These are phyloP conservation scores for Polygonum maritimum DNA, from an alignment of 148 eudicot species.

Conservation along the genomic window DNA sequence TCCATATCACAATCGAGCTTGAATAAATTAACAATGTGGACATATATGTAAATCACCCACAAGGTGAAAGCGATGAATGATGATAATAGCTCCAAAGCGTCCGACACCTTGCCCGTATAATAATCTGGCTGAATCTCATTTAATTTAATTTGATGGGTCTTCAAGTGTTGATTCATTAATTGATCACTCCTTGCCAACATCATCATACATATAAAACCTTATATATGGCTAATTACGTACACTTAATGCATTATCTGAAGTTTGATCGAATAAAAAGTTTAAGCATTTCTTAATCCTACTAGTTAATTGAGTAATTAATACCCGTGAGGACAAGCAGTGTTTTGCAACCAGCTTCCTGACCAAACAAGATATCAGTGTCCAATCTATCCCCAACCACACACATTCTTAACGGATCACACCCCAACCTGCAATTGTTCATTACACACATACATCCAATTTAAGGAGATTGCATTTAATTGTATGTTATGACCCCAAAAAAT, in stretches of 20 bases:
- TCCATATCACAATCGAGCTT: background rate
- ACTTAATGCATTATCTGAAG: background rate
- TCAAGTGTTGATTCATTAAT: slow-evolving; percentile 42
- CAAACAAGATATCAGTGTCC: slow-evolving; percentile 89
- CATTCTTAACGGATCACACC: slow-evolving; percentile 29
- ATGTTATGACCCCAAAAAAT: no score
- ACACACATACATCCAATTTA: background rate
- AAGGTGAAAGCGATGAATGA: background rate
- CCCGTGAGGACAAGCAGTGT: slow-evolving; percentile 94
- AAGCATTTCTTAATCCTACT: no score
- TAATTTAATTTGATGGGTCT: slow-evolving; percentile 42
- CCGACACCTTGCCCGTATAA: slow-evolving; percentile 50
- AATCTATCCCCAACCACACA: slow-evolving; percentile 95
- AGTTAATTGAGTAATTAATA: background rate
- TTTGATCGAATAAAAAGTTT: background rate
- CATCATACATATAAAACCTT: no score
- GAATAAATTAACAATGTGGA: background rate
- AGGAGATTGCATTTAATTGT: background rate
- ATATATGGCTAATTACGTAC: background rate
- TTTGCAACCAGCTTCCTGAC: slow-evolving; percentile 76
- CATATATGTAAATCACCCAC: background rate
- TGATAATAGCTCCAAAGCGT: slow-evolving; percentile 32
- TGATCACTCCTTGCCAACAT: slow-evolving; percentile 58
- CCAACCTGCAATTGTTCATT: background rate
- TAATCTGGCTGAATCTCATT: slow-evolving; percentile 56